Percentiles rank a stretch among this genome's conserved stretches.
Conservation (phyloP, 345 rosid species). For the Euphorbia peplus region DNA sequence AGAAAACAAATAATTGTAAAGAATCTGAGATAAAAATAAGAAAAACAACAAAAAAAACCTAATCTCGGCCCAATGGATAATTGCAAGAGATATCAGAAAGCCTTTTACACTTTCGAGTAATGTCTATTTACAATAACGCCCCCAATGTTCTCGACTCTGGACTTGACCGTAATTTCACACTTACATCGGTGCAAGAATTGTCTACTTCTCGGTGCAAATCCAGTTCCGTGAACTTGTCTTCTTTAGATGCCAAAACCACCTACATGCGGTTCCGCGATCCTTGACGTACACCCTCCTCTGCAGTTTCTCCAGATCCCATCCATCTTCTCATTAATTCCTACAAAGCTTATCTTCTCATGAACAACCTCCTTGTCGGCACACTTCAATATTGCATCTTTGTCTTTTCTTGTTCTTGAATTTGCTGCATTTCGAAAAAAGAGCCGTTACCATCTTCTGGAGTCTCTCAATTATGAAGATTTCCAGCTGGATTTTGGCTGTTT, state of each 20-base stretch:
- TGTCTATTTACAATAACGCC: not conserved
- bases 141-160: not conserved
- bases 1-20: no score
- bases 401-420: conserved; percentile 17
- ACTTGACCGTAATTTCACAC: not conserved
- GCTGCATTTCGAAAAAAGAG: conserved; percentile 32
- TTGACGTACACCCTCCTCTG: conserved; percentile 44
- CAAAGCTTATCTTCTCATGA: conserved; percentile 23
- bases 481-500: conserved; percentile 31
- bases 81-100: no score
- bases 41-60: no score
- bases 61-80: no score
- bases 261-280: conserved; percentile 38
- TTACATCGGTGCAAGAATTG: conserved; percentile 10
- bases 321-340: conserved; percentile 20
- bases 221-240: conserved; percentile 19
- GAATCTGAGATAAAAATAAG: no score
- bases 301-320: conserved; percentile 39
- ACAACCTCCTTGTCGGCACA: conserved; percentile 10
- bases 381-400: conserved; percentile 9
- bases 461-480: conserved; percentile 49
- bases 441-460: conserved; percentile 21
- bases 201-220: conserved; percentile 21
- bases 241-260: conserved; percentile 32
- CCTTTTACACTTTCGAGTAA: no score